Conservation (phyloP, 441 rosid species). For the Pelargonium australe region DNA sequence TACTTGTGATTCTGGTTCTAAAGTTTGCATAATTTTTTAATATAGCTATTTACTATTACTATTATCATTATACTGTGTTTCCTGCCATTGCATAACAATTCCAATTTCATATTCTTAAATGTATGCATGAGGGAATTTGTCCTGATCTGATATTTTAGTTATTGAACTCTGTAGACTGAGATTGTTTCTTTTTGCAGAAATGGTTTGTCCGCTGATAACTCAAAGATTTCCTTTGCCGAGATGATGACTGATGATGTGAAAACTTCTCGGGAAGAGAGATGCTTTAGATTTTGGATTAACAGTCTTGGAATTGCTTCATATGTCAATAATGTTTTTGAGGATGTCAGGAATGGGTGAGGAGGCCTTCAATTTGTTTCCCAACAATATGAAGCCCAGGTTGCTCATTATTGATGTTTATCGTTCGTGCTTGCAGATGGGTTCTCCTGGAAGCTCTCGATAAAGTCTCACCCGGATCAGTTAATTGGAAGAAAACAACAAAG, state of each 20-base stretch:
- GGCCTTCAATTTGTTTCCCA: constrained; percentile 17
- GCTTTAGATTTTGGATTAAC: constrained; percentile 97
- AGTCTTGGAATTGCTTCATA: constrained; percentile 80
- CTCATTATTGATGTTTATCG: background rate
- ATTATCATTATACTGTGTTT: background rate
- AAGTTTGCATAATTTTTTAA: background rate
- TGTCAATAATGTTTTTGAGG: constrained; percentile 86
- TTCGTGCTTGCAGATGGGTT: constrained; percentile 48
- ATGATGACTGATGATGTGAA: constrained; percentile 93
- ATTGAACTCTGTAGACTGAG: constrained; percentile 10
- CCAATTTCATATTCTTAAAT: background rate
- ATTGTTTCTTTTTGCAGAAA: constrained; percentile 48
- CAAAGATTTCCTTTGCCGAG: constrained; percentile 72
- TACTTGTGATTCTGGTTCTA: background rate
- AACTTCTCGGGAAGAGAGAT: constrained; percentile 96
- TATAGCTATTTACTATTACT: background rate
- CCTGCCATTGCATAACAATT: constrained; percentile 1
- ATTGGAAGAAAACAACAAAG: constrained; percentile 65
- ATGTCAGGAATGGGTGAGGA: constrained; percentile 84
- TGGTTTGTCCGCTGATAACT: constrained; percentile 65
- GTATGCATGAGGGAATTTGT: background rate
- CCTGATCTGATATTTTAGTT: constrained; percentile 2
- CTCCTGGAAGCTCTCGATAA: constrained; percentile 66
- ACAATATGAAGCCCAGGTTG: background rate
- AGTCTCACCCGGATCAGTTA: constrained; percentile 54